Base-by-base conservation (phyloP, 1,139 yeast genomes). In the Hyphopichia burtonii region DNA sequence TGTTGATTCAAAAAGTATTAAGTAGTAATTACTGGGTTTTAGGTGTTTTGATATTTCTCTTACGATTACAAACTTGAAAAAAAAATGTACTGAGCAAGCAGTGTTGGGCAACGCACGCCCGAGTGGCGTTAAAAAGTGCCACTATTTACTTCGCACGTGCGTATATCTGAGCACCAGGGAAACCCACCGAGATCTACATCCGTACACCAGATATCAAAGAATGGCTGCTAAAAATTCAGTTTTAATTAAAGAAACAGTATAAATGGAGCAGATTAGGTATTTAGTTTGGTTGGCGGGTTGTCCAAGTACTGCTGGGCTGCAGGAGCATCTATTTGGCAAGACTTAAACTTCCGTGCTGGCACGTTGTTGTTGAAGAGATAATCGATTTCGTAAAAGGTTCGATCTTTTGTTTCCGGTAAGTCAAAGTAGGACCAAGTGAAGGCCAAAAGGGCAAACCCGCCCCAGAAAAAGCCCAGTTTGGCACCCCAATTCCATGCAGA, bases 361-460 rank as follows among this genome's bases (percentile, higher is more conserved):
- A 75, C 66, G 8, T 57, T 52, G 36, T 64, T 56, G 23, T 62
- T 66, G 58, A 80, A 80, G 60, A 80, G 65, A 31, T 62, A 53
- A 59, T 81, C 86, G 53, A 81, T 59, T 55, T 82, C 86, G 40
- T 80, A 85, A 54, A 65, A 79, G 2, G 84, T 78, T 56, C 82
- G 72, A 41, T 69, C 74, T 54, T 66, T 69, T 14, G 84, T 74
- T 54, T 82, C 86, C 5, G 87, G 87, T 39, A 81, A 64, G 40
- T 78, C 72, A 57, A 79, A 79, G 56, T 57, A 77, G 31, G 65
- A 53, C 83, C 83, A 75, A 38, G 67, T 44, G 27, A 64, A 55
- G 37, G 67, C 61, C 22, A 63, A n/a, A 3, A 73, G 44, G 19
- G 76, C 64, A 40, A 77, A 59, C 0, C 76, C 84, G 18, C 75